Conservation (phyloP, 768 basidiomycete species). For the Hygrophoropsis aurantiaca region DNA sequence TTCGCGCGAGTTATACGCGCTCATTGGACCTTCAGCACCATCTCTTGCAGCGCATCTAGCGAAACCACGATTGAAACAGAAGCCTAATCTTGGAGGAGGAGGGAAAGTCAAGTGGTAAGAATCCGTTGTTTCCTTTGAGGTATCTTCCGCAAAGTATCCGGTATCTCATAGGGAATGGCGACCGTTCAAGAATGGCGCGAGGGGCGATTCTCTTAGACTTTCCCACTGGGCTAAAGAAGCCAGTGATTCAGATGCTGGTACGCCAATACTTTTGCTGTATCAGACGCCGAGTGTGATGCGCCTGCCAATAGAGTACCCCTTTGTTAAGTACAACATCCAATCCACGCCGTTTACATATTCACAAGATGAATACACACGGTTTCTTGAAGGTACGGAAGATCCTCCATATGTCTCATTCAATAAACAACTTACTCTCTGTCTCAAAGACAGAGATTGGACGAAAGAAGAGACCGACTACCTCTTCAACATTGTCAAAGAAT, state of each 20-base stretch:
- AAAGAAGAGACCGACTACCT: slow-evolving; percentile 94
- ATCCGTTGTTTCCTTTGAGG: slow-evolving; percentile 1
- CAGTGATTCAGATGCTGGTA: slow-evolving; percentile 56
- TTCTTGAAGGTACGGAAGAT: slow-evolving; percentile 61
- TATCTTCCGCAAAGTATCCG: not conserved
- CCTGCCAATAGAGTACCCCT: slow-evolving; percentile 61
- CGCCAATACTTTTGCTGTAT: no score
- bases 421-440: not conserved
- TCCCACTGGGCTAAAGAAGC: slow-evolving; percentile 80
- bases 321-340: slow-evolving; percentile 80
- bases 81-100: slow-evolving; percentile 68
- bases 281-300: not conserved
- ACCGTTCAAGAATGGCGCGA: slow-evolving; percentile 69
- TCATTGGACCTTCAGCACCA: slow-evolving; percentile 93
- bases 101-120: slow-evolving; percentile 71
- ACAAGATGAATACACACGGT: slow-evolving; percentile 82
- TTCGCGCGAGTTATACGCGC: slow-evolving; percentile 86
- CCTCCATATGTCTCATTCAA: not conserved
- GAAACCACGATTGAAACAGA: slow-evolving; percentile 84
- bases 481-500: slow-evolving; percentile 75
- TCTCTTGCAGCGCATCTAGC: slow-evolving; percentile 76
- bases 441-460: slow-evolving; percentile 78
- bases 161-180: slow-evolving; percentile 65
- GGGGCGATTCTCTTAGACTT: slow-evolving; percentile 67
- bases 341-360: slow-evolving; percentile 69